Percentiles rank a stretch among this genome's conserved stretches.
Conservation (phyloP, 306 rosid genomes). For the Alnus rubra region DNA sequence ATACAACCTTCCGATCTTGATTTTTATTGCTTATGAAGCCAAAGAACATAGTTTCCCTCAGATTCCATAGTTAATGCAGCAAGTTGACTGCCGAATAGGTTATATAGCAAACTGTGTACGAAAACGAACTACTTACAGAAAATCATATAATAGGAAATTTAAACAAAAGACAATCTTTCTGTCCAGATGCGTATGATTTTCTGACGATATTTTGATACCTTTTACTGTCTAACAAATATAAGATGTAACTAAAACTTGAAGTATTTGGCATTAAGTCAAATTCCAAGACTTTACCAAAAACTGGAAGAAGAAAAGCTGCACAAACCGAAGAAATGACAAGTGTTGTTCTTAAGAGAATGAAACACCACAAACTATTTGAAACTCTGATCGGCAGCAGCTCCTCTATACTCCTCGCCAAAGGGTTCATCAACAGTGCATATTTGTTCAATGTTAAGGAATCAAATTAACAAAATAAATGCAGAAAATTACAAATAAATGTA, state of each 20-base stretch:
- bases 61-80: too few relatives aligned
- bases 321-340: conserved; percentile 63
- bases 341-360: conserved; percentile 59
- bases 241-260: not conserved
- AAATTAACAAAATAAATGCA: conserved; percentile 4
- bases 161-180: not conserved
- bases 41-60: not conserved
- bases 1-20: too few relatives aligned
- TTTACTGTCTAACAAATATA: conserved; percentile 1
- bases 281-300: conserved; percentile 56
- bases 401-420: conserved; percentile 76
- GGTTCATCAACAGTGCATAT: conserved; percentile 81
- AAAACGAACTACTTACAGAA: not conserved
- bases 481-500: conserved; percentile 16
- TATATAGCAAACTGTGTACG: not conserved
- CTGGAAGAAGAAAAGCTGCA: conserved; percentile 75
- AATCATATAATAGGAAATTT: not conserved
- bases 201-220: not conserved
- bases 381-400: conserved; percentile 64
- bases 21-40: not conserved
- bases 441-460: conserved; percentile 57
- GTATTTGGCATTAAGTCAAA: conserved; percentile 17
- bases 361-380: conserved; percentile 56
- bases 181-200: not conserved
- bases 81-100: not conserved